Conservation (phyloP, 2,329 filamentous ascomycete genomes). For the Ceratocystis ficicola region DNA sequence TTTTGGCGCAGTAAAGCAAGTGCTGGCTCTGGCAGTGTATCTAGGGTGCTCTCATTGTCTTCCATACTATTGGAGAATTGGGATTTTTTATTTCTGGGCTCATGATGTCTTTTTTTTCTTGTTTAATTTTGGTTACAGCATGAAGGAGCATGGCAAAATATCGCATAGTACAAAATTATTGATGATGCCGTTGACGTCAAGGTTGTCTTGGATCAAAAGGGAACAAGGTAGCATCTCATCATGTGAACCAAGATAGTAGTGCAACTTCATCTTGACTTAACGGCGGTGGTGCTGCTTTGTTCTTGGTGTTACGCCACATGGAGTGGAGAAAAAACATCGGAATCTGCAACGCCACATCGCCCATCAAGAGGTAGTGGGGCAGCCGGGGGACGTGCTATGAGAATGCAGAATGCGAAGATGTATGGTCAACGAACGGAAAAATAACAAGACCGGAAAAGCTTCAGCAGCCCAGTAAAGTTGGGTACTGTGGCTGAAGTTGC, state of each 20-base stretch:
- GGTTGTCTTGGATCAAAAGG: no score
- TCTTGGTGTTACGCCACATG: neutral
- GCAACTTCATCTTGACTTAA: slow-evolving; percentile 1
- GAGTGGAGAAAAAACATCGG: neutral
- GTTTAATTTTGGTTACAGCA: no score
- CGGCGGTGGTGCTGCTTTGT: neutral
- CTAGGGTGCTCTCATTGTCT: neutral
- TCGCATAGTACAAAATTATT: no score
- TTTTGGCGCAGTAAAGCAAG: slow-evolving; percentile 54
- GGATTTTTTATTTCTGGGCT: neutral
- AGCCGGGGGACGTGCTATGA: no score
- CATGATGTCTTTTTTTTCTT: neutral
- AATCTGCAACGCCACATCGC: neutral
- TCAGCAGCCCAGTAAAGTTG: neutral
- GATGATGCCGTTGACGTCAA: no score
- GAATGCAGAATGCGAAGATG: neutral
- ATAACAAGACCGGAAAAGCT: neutral
- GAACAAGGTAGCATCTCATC: no score
- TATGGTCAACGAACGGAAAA: neutral
- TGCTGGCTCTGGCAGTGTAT: neutral
- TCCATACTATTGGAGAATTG: neutral
- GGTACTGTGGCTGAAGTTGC: slow-evolving; percentile 17
- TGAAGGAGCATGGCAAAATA: no score
- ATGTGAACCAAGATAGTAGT: neutral
- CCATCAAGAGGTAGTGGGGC: no score